phyloP scores from a whole-genome alignment of 2,329 filamentous ascomycete genomes.

The Trichothecium sympodiale region DNA sequence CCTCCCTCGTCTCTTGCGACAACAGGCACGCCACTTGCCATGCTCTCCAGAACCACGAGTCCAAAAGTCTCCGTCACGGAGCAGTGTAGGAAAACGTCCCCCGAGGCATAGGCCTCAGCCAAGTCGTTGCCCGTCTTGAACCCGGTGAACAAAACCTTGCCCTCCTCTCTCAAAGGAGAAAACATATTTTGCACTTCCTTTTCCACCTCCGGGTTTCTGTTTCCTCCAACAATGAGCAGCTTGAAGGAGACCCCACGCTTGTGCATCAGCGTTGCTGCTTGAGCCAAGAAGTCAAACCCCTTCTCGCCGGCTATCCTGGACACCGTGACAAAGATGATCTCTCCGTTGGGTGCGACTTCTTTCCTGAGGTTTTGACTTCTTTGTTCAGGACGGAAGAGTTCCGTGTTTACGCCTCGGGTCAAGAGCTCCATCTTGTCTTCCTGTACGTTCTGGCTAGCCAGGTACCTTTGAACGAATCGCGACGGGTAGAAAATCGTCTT shows the following conservation, averaged over 20 bases:
- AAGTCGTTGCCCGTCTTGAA: constrained; percentile 50
- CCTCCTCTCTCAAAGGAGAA: constrained; percentile 28
- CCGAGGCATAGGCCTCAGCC: constrained; percentile 56
- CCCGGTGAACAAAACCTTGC: constrained; percentile 54
- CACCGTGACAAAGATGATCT: constrained; percentile 55
- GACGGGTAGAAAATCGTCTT: constrained; percentile 61
- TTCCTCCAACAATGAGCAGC: constrained; percentile 57
- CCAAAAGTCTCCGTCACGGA: constrained; percentile 64
- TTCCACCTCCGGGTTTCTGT: constrained; percentile 52
- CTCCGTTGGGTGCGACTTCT: constrained; percentile 47
- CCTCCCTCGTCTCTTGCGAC: constrained; percentile 60
- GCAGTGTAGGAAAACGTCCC: constrained; percentile 61
- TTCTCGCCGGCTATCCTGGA: constrained; percentile 60
- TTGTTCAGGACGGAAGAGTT: constrained; percentile 44
- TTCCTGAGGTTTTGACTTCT: constrained; percentile 40
- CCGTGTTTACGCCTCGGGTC: constrained; percentile 54
- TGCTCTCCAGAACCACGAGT: constrained; percentile 57
- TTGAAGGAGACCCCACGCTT: constrained; percentile 46
- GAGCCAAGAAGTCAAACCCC: constrained; percentile 56
- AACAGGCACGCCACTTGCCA: constrained; percentile 60
- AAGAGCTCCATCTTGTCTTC: constrained; percentile 46
- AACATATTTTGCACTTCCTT: constrained; percentile 51
- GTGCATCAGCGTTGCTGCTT: constrained; percentile 42
- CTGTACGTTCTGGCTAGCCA: constrained; percentile 45
- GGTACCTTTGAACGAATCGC: constrained; percentile 48